A percentile compares a stretch with the other conserved stretches of the same genome.
Conservation (phyloP, 73 alveolate genomes). For the Uronychia setigera region DNA sequence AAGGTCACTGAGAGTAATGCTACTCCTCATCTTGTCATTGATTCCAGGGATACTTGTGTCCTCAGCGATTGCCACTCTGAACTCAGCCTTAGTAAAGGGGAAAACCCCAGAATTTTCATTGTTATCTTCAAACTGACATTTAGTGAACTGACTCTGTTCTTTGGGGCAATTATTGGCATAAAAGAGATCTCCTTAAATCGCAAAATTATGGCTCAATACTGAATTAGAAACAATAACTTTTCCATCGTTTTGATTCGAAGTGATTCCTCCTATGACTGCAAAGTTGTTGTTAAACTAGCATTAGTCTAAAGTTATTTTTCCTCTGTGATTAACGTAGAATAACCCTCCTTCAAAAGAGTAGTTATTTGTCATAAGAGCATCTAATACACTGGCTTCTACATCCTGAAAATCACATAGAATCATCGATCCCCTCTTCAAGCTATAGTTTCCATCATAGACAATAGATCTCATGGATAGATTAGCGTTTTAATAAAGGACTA, state of each 20-base stretch:
- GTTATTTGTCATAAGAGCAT: not conserved
- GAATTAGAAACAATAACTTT: not conserved
- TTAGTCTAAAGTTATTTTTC: not conserved
- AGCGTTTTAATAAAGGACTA: not conserved
- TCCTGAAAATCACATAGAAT: not conserved
- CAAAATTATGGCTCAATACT: not conserved
- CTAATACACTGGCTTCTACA: not conserved
- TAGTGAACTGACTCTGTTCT: not conserved
- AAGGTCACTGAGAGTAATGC: not conserved
- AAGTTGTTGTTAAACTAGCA: not conserved
- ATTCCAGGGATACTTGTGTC: not conserved
- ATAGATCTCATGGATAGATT: not conserved
- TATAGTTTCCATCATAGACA: not conserved
- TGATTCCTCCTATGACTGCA: not conserved
- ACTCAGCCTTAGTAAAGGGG: not conserved
- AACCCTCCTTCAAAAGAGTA: not conserved
- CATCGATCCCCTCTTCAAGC: not conserved
- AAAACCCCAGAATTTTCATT: not conserved
- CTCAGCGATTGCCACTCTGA: not conserved
- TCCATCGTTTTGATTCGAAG: not conserved
- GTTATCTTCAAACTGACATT: not conserved
- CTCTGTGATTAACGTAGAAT: not conserved
- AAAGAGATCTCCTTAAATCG: not conserved
- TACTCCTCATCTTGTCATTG: not conserved
- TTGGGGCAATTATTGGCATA: not conserved